Percentiles rank a stretch among this genome's conserved stretches.
Conservation (phyloP, 306 rosid genomes). For the Cicer arietinum region DNA sequence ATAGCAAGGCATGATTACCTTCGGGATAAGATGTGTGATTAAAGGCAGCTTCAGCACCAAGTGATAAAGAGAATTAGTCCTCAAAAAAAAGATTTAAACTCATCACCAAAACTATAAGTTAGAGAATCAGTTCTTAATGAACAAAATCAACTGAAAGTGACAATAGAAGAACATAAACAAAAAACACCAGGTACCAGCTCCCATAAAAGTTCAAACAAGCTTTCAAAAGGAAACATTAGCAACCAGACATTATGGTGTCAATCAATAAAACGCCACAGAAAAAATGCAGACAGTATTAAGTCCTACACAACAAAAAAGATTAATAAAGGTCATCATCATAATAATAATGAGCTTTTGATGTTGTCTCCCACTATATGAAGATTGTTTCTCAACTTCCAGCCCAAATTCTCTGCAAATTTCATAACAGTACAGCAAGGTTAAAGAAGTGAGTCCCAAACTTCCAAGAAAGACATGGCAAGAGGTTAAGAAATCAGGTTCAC, state of each 20-base stretch:
- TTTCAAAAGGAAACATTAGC: slow-evolving; percentile 58
- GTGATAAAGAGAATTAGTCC: slow-evolving; percentile 48
- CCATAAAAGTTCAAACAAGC: slow-evolving; percentile 51
- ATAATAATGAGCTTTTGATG: slow-evolving; percentile 49
- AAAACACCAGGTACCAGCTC: slow-evolving; percentile 54
- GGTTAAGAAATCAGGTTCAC: slow-evolving; percentile 98
- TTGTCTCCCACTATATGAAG: slow-evolving; percentile 59
- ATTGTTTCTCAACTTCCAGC: slow-evolving; percentile 56
- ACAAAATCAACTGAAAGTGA: slow-evolving; percentile 41
- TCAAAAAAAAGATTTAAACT: slow-evolving; percentile 42
- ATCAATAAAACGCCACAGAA: slow-evolving; percentile 49
- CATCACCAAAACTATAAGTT: slow-evolving; percentile 54
- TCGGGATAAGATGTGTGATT: slow-evolving; percentile 44
- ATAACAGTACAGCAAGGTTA: slow-evolving; percentile 99
- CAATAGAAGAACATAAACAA: slow-evolving; percentile 47
- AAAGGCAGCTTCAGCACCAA: slow-evolving; percentile 58
- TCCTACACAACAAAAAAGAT: slow-evolving; percentile 58
- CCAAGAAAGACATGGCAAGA: slow-evolving; percentile 99
- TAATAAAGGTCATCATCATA: slow-evolving; percentile 26
- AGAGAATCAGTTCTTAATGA: slow-evolving; percentile 57
- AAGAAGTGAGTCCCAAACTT: slow-evolving; percentile 99
- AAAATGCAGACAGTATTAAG: slow-evolving; percentile 42
- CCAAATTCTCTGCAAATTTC: slow-evolving; percentile 93
- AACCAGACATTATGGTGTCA: slow-evolving; percentile 53
- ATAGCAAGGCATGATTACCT: slow-evolving; percentile 60